Base-by-base conservation (phyloP, 306 rosid genomes). In the Trichosanthes truncata region DNA sequence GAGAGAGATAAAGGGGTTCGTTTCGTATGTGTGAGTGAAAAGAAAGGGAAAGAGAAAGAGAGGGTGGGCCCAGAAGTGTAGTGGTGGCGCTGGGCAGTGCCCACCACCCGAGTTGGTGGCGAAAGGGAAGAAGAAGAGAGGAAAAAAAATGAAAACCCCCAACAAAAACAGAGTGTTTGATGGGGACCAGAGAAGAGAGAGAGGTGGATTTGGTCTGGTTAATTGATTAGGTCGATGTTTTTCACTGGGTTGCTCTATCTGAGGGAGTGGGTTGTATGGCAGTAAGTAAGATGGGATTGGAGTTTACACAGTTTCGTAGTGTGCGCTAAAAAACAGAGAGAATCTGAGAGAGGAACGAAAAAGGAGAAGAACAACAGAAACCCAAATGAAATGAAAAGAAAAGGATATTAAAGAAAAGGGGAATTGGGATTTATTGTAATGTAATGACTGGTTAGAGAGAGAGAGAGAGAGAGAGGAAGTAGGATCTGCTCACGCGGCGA, bases 101-200 rank as follows among this genome's bases (percentile, higher is more conserved):
- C 78, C 78, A 55, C 80, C 80, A 76, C 80, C 80, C 53, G 52
- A 76, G 80, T 76, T 76, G 78, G 60, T 76, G 80, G 68, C 36
- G 53, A 76, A 59, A 76, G 52, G 21, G 43, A 53, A 36, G 17
- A 46, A 73, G 60, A n/a, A 26, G 21, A 18, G 41, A 7, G 43
- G 20, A 48, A 8, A 26, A 29, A 12, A 31, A 66, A 8, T 1
- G 31, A 67, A 38, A 67, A 17, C 29, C 46, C 35, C 31, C 51
- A 40, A 40, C 1, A 74, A 74, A 72, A 72, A 72, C 77, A 21
- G 57, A 13, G 77, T 7, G 56, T 49, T 14, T n/a, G 6, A 1
- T 13, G 3, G n/a, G n/a, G 41, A 66, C 36, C 69, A 29, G 14
- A 6, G 41, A 67, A 17, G 17, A 35, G 26, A 38, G 20, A 18